Evolutionary conservation across 2,329 filamentous ascomycete genomes (phyloP).

Genomic region (Colletotrichum falcatum): DNA sequence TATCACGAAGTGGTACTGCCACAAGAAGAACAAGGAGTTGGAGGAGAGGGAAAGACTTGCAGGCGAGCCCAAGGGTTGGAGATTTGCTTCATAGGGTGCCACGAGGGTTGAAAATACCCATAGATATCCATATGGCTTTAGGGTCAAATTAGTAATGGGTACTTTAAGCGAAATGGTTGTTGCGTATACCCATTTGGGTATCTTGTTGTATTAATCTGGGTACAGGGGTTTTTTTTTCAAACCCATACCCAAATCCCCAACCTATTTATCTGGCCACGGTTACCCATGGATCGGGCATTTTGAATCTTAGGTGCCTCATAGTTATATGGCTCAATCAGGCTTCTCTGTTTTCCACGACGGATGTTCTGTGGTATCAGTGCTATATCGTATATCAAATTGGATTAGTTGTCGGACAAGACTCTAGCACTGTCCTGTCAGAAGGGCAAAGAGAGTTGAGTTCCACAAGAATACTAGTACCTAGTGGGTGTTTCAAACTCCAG

Average conservation of each 20-base stretch:
- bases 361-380: not conserved
- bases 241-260: no score
- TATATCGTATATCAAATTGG: not conserved
- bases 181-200: no score
- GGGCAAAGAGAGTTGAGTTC: not conserved
- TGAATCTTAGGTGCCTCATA: not conserved
- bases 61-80: constrained; percentile 33
- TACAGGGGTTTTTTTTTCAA: no score
- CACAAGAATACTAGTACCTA: not conserved
- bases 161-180: no score
- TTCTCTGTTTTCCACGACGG: not conserved
- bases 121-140: no score
- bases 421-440: not conserved
- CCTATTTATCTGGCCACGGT: no score
- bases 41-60: constrained; percentile 40
- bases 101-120: no score
- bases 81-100: constrained; percentile 13
- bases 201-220: no score
- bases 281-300: no score
- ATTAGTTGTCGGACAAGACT: not conserved
- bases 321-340: no score
- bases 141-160: no score
- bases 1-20: constrained; percentile 44
- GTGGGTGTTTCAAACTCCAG: not conserved
- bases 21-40: constrained; percentile 45